Base-by-base conservation (phyloP, 2,329 filamentous ascomycete genomes). In the Cercospora nicotianae region DNA sequence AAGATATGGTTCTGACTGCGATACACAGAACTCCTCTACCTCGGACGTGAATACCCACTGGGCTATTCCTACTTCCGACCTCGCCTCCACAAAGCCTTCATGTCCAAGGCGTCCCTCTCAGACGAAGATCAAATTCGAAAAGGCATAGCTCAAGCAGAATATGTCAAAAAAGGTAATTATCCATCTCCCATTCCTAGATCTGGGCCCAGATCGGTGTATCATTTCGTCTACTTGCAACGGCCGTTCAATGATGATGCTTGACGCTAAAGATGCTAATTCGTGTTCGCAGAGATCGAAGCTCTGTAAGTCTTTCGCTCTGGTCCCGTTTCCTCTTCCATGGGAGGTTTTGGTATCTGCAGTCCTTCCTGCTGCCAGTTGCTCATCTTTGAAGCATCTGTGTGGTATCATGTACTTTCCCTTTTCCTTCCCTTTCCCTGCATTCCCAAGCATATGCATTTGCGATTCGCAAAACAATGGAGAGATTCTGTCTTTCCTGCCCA, bases 1-100 rank as follows among this genome's bases (percentile, higher is more conserved):
- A 8, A 30, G 28, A 30, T 30, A 30, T 30, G 28, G 5, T 18
- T 30, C 23, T 36, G 36, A 39, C 23, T 26, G 23, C 23, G 23
- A 26, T 26, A 26, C 10, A 3, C 66, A 96, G 93, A 97, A 75
- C 87, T 97, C 10, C 86, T 99, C 53, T 89, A 90, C 75, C 84
- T 98, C 13, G 93, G 94, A 36, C 88, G 90, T 65, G 91, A 94
- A 67, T 98, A 98, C 75, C 94, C 95, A 1, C 84, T 91, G 16
- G 95, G 95, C 58, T 96, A 88, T 81, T 81, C 84, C 31, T 97
- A 94, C 81, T 97, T 96, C 78, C 88, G 91, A 10, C 87, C 88
- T 7, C 88, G 93, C 1, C 83, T 97, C 9, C 93, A 97, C 81
- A 88, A 89, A 69, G 94, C 94, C 0, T 99, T 98, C 81, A 87